Conservation (phyloP, 2,329 filamentous ascomycete genomes). For the Pestalotiopsis sp. region DNA sequence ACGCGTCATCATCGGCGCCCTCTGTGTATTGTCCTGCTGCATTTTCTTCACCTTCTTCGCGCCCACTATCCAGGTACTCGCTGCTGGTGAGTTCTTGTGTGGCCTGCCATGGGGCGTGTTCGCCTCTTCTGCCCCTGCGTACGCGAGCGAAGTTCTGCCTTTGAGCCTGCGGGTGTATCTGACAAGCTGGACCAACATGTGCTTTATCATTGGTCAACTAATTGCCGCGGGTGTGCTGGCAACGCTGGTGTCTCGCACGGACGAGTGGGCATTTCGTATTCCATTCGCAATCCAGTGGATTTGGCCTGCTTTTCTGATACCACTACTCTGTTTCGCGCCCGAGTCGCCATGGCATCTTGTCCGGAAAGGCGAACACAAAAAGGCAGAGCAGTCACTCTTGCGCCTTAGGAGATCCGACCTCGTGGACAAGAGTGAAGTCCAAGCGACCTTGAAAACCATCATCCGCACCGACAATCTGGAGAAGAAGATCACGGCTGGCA, state of each 20-base stretch:
- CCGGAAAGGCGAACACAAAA: constrained; percentile 30
- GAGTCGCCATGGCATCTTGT: constrained; percentile 44
- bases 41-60: constrained; percentile 43
- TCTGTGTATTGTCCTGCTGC: constrained; percentile 34
- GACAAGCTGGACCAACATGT: constrained; percentile 32
- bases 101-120: constrained; percentile 36
- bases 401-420: constrained; percentile 25
- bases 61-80: constrained; percentile 28
- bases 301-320: constrained; percentile 37
- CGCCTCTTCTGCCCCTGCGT: constrained; percentile 27
- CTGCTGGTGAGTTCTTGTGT: constrained; percentile 37
- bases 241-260: constrained; percentile 27
- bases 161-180: constrained; percentile 28
- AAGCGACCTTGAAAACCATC: constrained; percentile 31
- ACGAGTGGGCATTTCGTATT: constrained; percentile 37
- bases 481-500: constrained; percentile 22
- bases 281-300: constrained; percentile 44
- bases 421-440: neutral
- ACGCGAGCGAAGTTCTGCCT: constrained; percentile 32
- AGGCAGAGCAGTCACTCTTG: constrained; percentile 31
- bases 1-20: constrained; percentile 37
- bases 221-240: constrained; percentile 35
- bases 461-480: constrained; percentile 40
- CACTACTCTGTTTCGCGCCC: constrained; percentile 36
- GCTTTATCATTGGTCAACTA: constrained; percentile 43